These are phyloP conservation scores for Malus hybrid DNA, from an alignment of 331 rosid species.

Conservation along the genomic window DNA sequence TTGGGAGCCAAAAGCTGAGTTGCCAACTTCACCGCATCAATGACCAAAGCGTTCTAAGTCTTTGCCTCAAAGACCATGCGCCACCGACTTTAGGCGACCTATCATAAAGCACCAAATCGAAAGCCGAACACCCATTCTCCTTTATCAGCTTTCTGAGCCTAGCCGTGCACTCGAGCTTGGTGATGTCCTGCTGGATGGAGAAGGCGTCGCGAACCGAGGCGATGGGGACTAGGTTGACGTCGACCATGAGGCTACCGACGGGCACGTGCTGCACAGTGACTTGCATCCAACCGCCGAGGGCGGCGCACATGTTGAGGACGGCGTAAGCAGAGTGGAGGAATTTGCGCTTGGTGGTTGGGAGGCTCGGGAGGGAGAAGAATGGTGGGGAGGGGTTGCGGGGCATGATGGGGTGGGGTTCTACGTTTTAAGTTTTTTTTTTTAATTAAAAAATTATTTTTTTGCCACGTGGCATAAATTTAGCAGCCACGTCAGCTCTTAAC, in stretches of 20 bases:
- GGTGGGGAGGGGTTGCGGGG: too few species aligned
- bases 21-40: constrained; percentile 73
- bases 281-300: constrained; percentile 99
- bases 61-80: constrained; percentile 54
- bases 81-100: constrained; percentile 56
- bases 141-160: constrained; percentile 53
- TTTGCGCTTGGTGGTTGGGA: constrained; percentile 23
- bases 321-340: constrained; percentile 70
- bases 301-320: constrained; percentile 97
- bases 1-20: constrained; percentile 77
- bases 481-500: too few species aligned
- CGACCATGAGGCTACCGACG: constrained; percentile 60
- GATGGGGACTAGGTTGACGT: constrained; percentile 75
- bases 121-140: constrained; percentile 40
- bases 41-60: constrained; percentile 75
- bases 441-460: too few species aligned
- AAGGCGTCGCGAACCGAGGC: constrained; percentile 64
- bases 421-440: too few species aligned
- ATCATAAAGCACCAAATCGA: constrained; percentile 71
- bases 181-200: constrained; percentile 76
- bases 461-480: too few species aligned
- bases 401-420: too few species aligned
- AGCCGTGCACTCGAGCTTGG: constrained; percentile 59
- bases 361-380: too few species aligned
- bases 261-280: constrained; percentile 82